Base-by-base conservation (phyloP, 1,284 basidiomycete species). In the Thelephora terrestris region DNA sequence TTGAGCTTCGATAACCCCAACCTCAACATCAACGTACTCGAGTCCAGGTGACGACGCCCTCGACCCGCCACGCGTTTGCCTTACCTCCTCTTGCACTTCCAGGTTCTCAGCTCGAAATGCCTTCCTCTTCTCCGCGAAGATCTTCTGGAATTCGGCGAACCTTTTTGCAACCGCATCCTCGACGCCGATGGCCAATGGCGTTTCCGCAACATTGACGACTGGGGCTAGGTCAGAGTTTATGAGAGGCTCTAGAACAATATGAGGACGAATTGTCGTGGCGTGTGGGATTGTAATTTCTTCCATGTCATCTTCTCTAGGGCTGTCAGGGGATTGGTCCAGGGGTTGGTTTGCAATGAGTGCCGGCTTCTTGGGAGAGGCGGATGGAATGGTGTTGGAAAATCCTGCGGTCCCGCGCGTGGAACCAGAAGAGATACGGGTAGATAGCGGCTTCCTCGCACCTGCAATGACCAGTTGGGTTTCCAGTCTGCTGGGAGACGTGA, bases 401-500 rank as follows among this genome's bases (percentile, higher is more conserved):
- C 3, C 7, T 32, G 29, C 14, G 12, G 29, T 10, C 29, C 5
- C 12, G 29, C 12, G 29, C 29, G 5, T 12, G 29, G 6, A 32
- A 32, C 14, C 29, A 12, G 29, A 40, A 40, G 38, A 16, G 9
- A 6, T 21, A 10, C 48, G 43, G 6, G 51, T 47, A 32, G 53
- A 36, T 3, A 51, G 47, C 40, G 62, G 61, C 20, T 70, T 68
- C 9, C 69, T 69, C 10, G 79, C 70, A 47, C 76, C 77, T 5
- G 74, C 84, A 39, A 85, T 77, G 9, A 80, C 71, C 25, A 86
- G 61, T 1, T 74, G 78, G 1, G 80, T 83, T 54, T 78, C 77
- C 20, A 86, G 63, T 20, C 79, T 70, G 29, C 70, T 77, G 0
- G 73, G 73, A 7, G 75, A 75, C 18, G 72, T 67, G 18, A 70